Evolutionary conservation across 1,284 basidiomycete species (phyloP).

Genomic region (Kwoniella shivajii): DNA sequence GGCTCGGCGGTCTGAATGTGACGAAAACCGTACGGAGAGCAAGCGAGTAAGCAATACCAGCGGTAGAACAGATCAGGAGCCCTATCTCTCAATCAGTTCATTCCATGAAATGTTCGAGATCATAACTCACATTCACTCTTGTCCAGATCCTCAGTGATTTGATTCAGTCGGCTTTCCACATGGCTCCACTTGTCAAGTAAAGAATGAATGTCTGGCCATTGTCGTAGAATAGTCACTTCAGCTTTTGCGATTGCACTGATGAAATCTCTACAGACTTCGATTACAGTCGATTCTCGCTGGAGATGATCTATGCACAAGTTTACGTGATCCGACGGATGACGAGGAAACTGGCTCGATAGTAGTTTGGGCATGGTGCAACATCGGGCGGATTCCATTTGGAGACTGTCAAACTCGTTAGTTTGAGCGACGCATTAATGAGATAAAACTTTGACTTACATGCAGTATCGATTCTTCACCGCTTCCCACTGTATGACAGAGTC

Average conservation of each 20-base stretch:
- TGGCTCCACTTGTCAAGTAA: not conserved
- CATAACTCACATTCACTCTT: not conserved
- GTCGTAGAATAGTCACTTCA: not conserved
- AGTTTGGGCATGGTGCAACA: not conserved
- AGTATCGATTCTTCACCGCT: slow-evolving; percentile 14
- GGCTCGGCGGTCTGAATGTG: too few species aligned
- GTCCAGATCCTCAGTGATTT: not conserved
- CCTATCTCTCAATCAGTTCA: too few species aligned
- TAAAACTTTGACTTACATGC: slow-evolving; percentile 7
- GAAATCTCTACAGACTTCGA: not conserved
- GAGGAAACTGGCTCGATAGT: not conserved
- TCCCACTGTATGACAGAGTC: slow-evolving; percentile 11
- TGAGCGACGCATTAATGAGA: too few species aligned
- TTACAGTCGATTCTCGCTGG: not conserved
- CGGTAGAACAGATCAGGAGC: too few species aligned
- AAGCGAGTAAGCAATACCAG: too few species aligned
- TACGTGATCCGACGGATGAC: slow-evolving; percentile 2
- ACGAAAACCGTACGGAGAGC: too few species aligned
- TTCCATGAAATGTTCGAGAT: too few species aligned
- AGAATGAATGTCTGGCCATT: not conserved
- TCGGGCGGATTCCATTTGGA: slow-evolving; percentile 3
- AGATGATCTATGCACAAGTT: slow-evolving; percentile 3
- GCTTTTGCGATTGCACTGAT: not conserved
- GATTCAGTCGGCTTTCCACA: not conserved
- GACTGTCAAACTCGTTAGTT: not conserved